Conservation (phyloP, 164 flowering plant species). For the Pachysandra terminalis region DNA sequence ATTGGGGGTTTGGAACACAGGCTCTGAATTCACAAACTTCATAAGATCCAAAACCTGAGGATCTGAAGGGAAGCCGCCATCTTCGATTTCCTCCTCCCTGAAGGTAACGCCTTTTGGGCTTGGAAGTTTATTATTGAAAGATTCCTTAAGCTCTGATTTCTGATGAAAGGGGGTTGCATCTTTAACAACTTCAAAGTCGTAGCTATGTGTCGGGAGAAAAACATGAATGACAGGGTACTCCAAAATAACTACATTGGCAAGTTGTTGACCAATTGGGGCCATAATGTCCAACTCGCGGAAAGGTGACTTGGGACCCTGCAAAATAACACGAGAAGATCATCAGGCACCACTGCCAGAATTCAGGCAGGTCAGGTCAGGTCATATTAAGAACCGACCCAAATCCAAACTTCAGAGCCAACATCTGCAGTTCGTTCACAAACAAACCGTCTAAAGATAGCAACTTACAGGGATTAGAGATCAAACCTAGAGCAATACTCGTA, state of each 20-base stretch:
- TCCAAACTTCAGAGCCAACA: too few species aligned
- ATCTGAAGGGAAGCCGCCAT: slow-evolving; percentile 31
- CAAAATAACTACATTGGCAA: slow-evolving; percentile 44
- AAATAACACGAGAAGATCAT: not conserved
- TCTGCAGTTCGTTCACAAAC: too few species aligned
- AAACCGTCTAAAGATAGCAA: too few species aligned
- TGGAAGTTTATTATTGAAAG: slow-evolving; percentile 19
- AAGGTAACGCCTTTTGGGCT: slow-evolving; percentile 51
- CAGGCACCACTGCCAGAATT: not conserved
- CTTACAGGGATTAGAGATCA: too few species aligned
- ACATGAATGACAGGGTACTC: slow-evolving; percentile 82
- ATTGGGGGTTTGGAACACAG: slow-evolving; percentile 2
- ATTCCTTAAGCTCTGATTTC: slow-evolving; percentile 15
- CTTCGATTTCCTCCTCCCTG: slow-evolving; percentile 72
- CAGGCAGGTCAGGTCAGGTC: not conserved
- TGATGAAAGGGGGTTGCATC: slow-evolving; percentile 14
- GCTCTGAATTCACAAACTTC: slow-evolving; percentile 18
- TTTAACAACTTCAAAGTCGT: slow-evolving; percentile 54
- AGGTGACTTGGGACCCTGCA: slow-evolving; percentile 62
- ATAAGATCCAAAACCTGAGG: slow-evolving; percentile 51
- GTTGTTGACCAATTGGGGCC: slow-evolving; percentile 46
- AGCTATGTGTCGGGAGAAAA: slow-evolving; percentile 57
- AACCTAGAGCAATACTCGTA: too few species aligned
- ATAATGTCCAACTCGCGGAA: slow-evolving; percentile 55
- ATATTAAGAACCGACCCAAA: too few species aligned